These are phyloP conservation scores for Penicillium sp. DNA, from an alignment of 2,329 filamentous ascomycete species.

Conservation along the genomic window DNA sequence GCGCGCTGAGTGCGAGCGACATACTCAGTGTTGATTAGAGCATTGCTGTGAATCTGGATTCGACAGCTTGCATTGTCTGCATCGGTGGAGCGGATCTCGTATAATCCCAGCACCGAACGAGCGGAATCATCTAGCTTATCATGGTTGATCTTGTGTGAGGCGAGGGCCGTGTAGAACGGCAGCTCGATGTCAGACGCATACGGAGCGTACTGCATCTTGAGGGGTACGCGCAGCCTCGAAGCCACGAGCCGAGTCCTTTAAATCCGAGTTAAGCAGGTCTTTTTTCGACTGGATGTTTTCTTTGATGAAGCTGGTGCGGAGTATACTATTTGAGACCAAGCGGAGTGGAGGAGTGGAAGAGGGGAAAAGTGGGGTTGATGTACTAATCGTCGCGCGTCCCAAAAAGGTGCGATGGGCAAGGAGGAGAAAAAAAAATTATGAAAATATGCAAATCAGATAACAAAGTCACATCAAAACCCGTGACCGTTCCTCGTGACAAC, in stretches of 20 bases:
- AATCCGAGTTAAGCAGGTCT: not conserved
- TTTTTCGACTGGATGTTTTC: not conserved
- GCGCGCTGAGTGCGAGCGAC: slow-evolving; percentile 30
- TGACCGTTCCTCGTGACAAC: slow-evolving; percentile 5
- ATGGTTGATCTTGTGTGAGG: slow-evolving; percentile 88
- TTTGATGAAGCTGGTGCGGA: not conserved
- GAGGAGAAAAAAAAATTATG: not conserved
- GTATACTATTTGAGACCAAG: not conserved
- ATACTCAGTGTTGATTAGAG: slow-evolving; percentile 76
- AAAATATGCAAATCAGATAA: not conserved
- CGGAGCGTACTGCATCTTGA: slow-evolving; percentile 66
- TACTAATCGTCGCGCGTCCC: slow-evolving; percentile 12
- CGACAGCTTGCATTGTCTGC: slow-evolving; percentile 70
- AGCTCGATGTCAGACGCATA: slow-evolving; percentile 93
- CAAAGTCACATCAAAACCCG: not conserved
- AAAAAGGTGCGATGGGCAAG: not conserved
- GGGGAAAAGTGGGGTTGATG: slow-evolving; percentile 12
- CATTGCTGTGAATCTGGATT: slow-evolving; percentile 85
- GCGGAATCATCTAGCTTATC: slow-evolving; percentile 95
- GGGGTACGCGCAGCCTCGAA: too few species aligned
- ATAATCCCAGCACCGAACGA: slow-evolving; percentile 76
- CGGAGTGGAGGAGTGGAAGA: not conserved
- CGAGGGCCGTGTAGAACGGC: slow-evolving; percentile 90
- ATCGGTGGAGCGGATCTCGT: slow-evolving; percentile 71
- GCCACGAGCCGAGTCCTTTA: not conserved